Evolutionary conservation across 441 rosid genomes (phyloP).

Genomic region (Corymbia citriodora): DNA sequence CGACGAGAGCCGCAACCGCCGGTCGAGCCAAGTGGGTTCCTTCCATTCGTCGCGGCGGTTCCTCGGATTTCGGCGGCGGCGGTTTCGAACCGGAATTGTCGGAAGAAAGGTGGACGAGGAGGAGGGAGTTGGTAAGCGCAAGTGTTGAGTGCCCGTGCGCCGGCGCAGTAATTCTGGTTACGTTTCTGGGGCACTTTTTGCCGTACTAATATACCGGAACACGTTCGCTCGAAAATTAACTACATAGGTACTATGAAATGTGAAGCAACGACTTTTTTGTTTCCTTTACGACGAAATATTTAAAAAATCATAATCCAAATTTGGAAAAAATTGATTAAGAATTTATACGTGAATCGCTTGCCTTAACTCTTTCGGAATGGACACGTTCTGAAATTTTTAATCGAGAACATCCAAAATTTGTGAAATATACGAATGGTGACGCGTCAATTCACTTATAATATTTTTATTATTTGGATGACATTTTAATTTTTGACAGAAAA

Average conservation of each 20-base stretch:
- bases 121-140: neutral
- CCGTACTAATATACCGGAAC: neutral
- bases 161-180: neutral
- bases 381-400: too few relatives aligned
- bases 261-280: neutral
- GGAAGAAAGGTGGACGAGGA: neutral
- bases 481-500: too few relatives aligned
- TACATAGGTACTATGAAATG: too few relatives aligned
- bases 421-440: too few relatives aligned
- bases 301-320: neutral
- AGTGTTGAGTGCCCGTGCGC: neutral
- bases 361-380: too few relatives aligned
- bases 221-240: neutral
- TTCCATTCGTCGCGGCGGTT: slow-evolving; percentile 27
- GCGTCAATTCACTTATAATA: neutral
- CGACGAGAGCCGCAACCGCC: slow-evolving; percentile 37
- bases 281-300: neutral
- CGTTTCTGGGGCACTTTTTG: neutral
- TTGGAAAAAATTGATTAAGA: fast-evolving
- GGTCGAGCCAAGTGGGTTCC: slow-evolving; percentile 21
- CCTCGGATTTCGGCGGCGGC: neutral
- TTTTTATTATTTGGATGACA: too few relatives aligned
- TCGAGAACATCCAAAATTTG: too few relatives aligned
- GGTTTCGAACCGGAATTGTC: neutral
- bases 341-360: neutral